Base-by-base conservation (phyloP, 768 basidiomycete genomes). In the Peribolospora baueri region DNA sequence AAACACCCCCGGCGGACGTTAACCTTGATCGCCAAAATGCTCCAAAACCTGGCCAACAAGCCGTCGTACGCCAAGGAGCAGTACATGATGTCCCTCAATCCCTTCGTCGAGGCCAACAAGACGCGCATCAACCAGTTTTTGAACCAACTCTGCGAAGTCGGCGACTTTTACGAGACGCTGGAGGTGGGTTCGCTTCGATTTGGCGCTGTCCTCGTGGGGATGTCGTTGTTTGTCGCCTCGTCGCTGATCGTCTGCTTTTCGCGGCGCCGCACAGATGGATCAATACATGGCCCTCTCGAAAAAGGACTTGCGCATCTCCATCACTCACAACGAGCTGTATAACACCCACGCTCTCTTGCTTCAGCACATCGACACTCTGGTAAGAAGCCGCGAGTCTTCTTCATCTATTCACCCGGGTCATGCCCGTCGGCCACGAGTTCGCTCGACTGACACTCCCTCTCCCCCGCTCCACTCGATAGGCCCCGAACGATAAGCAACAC, bases 281-380 rank as follows among this genome's bases (percentile, higher is more conserved):
- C 93, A 97, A 73, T 98, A 98, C 68, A 95, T 98, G 88, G 93
- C 93, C 7, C 72, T 98, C 56, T 95, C 90, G 57, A 98, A 98
- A 76, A 97, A 97, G 69, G 93, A 97, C 66, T 74, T 97, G 57
- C 80, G 82, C 74, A 97, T 98, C 70, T 85, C 88, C 69, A 98
- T 98, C 66, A 97, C 93, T 5, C 71, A 97, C 68, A 98, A 98
- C 66, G 93, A 98, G 74, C 65, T 98, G 72, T 97, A 95, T 70
- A 97, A 97, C 71, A 98, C 93, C 3, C 93, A 98, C 68, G 84
- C 88, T 37, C 72, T 97, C 65, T 80, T 98, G 59, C 70, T 83
- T 58, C 90, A 97, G 65, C 93, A 98, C 65, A 80, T 95, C 62
- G 90, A 97, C 67, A 81, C 80, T 3, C 71, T 98, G 66, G 91